Conservation (phyloP, 148 eudicot genomes). For the Rhododendron molle region DNA sequence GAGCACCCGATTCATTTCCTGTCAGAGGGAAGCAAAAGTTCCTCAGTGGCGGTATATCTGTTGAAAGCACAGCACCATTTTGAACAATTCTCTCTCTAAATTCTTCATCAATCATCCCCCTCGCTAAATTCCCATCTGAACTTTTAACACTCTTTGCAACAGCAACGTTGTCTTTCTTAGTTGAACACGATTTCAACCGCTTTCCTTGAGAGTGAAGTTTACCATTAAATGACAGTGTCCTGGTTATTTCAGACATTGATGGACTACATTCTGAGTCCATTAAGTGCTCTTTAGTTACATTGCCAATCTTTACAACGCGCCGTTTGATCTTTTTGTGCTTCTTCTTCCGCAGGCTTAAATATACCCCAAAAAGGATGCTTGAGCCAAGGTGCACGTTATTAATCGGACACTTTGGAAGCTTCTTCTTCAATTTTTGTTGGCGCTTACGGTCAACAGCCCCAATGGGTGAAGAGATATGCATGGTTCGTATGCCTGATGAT, state of each 20-base stretch:
- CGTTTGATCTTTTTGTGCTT: constrained; percentile 38
- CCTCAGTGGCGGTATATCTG: constrained; percentile 15
- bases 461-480: background rate
- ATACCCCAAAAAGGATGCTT: constrained; percentile 42
- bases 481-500: background rate
- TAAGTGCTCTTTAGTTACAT: constrained; percentile 15
- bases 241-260: constrained; percentile 34
- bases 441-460: constrained; percentile 12
- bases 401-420: constrained; percentile 24
- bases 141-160: constrained; percentile 7
- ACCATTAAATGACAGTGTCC: constrained; percentile 1
- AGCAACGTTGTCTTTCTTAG: constrained; percentile 13
- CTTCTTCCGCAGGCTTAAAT: constrained; percentile 39
- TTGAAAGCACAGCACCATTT: constrained; percentile 25
- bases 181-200: constrained; percentile 6
- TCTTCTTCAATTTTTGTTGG: constrained; percentile 30
- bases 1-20: constrained; percentile 16
- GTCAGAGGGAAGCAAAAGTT: constrained; percentile 7
- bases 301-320: constrained; percentile 8
- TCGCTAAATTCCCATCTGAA: constrained; percentile 1
- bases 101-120: constrained; percentile 22
- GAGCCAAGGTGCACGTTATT: constrained; percentile 46
- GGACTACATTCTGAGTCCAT: constrained; percentile 23
- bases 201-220: constrained; percentile 20
- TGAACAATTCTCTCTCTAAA: constrained; percentile 20